phyloP scores from a whole-genome alignment of 2,329 filamentous ascomycete genomes.

The Talaromyces sp. region DNA sequence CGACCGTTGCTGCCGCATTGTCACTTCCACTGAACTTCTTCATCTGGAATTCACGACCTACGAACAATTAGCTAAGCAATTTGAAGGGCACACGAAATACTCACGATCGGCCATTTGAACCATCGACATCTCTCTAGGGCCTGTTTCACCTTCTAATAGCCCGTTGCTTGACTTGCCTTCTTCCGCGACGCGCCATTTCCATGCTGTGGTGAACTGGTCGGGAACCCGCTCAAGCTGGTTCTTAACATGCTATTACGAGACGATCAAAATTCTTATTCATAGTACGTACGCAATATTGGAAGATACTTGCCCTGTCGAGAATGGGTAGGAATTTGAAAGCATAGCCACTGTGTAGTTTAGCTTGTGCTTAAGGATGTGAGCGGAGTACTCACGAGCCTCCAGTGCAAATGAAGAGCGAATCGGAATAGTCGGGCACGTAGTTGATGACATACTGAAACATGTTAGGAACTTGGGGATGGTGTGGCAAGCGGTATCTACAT shows the following conservation, averaged over 20 bases:
- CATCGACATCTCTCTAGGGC: neutral
- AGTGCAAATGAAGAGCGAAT: neutral
- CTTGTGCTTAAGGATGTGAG: neutral
- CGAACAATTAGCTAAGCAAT: neutral
- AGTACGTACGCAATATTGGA: neutral
- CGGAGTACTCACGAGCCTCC: neutral
- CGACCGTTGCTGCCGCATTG: neutral
- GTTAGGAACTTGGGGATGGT: neutral
- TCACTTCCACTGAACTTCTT: neutral
- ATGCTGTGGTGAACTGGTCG: neutral
- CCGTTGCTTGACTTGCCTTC: neutral
- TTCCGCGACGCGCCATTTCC: neutral
- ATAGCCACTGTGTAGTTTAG: constrained; percentile 44
- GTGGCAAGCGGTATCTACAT: neutral
- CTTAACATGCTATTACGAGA: neutral
- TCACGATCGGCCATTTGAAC: neutral
- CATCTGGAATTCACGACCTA: neutral
- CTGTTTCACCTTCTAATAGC: neutral
- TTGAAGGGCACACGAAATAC: neutral
- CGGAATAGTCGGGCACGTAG: neutral
- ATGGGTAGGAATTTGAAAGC: constrained; percentile 58
- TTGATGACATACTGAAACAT: neutral
- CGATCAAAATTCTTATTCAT: neutral
- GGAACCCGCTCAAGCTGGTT: neutral
- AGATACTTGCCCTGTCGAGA: constrained; percentile 37